Percentiles rank a stretch among this genome's conserved stretches.
Conservation (phyloP, 176 grass and related monocot species). For the Eleusine indica region DNA sequence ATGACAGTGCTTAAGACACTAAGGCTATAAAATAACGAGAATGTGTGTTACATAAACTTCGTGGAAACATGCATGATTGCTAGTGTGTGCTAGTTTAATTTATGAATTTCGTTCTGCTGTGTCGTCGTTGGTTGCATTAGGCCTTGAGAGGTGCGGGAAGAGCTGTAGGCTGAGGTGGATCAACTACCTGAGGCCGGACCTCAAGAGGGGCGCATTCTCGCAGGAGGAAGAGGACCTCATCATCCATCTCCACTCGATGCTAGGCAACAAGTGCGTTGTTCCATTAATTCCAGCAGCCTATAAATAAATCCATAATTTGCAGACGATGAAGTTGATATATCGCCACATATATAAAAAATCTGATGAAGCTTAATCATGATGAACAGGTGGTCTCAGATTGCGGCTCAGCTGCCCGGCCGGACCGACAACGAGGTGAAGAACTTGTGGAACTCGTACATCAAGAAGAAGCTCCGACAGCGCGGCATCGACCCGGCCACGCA, state of each 20-base stretch:
- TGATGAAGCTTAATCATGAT: background rate
- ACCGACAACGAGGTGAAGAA: slow-evolving; percentile 99
- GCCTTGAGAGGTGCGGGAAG: slow-evolving; percentile 75
- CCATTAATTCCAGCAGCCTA: background rate
- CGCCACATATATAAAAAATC: background rate
- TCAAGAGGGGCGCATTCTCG: slow-evolving; percentile 81
- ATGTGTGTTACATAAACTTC: background rate
- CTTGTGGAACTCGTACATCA: slow-evolving; percentile 91
- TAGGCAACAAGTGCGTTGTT: slow-evolving; percentile 70
- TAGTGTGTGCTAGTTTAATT: background rate
- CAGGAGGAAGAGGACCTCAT: slow-evolving; percentile 79
- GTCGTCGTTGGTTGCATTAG: slow-evolving; percentile 28
- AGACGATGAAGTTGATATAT: background rate
- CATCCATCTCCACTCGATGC: slow-evolving; percentile 73
- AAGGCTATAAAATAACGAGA: background rate
- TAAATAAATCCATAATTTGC: background rate
- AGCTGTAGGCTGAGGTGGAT: slow-evolving; percentile 82
- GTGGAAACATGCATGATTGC: background rate
- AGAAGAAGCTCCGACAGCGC: slow-evolving; percentile 78
- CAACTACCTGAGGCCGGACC: slow-evolving; percentile 77
- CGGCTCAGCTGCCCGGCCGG: slow-evolving; percentile 72
- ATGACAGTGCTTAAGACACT: background rate
- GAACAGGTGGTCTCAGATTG: slow-evolving; percentile 82
- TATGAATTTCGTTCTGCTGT: background rate
- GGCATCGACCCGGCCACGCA: slow-evolving; percentile 80